Evolutionary conservation across 2,329 filamentous ascomycete species (phyloP).

Genomic region (Huntiella abstrusa): DNA sequence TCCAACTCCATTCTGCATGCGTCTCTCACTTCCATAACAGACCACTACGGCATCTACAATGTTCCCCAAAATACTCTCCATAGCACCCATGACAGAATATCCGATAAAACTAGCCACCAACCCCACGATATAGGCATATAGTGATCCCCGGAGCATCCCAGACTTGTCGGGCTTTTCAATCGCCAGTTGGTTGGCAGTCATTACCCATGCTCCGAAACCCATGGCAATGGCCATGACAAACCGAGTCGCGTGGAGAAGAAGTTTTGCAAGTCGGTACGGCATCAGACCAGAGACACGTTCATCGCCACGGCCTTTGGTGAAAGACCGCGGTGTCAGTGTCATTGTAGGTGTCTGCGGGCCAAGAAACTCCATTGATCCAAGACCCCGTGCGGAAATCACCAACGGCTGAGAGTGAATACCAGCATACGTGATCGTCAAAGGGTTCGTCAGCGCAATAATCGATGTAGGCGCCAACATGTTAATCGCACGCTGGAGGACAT

Average conservation of each 20-base stretch:
- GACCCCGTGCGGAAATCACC: conserved; percentile 53
- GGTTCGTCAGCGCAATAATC: conserved; percentile 72
- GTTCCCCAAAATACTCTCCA: conserved; percentile 73
- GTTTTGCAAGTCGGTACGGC: conserved; percentile 77
- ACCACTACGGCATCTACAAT: conserved; percentile 79
- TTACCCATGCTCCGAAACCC: conserved; percentile 92
- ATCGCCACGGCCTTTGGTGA: conserved; percentile 23
- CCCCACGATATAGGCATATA: conserved; percentile 89
- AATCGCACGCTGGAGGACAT: conserved; percentile 50
- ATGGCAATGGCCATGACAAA: conserved; percentile 80
- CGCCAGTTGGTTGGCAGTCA: conserved; percentile 62
- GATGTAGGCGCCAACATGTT: conserved; percentile 73
- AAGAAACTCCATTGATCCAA: conserved; percentile 69
- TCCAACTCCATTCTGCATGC: conserved; percentile 44
- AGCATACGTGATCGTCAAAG: conserved; percentile 77
- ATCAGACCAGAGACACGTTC: conserved; percentile 32
- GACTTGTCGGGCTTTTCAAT: conserved; percentile 35
- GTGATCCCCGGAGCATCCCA: conserved; percentile 47
- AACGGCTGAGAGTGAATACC: conserved; percentile 84
- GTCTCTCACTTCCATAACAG: conserved; percentile 82
- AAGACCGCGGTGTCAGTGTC: conserved; percentile 40
- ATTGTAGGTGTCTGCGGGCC: conserved; percentile 55
- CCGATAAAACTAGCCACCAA: conserved; percentile 86
- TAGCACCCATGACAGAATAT: conserved; percentile 78
- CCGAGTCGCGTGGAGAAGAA: conserved; percentile 76